Conservation (phyloP, 306 rosid species). For the Gillenia trifoliata region DNA sequence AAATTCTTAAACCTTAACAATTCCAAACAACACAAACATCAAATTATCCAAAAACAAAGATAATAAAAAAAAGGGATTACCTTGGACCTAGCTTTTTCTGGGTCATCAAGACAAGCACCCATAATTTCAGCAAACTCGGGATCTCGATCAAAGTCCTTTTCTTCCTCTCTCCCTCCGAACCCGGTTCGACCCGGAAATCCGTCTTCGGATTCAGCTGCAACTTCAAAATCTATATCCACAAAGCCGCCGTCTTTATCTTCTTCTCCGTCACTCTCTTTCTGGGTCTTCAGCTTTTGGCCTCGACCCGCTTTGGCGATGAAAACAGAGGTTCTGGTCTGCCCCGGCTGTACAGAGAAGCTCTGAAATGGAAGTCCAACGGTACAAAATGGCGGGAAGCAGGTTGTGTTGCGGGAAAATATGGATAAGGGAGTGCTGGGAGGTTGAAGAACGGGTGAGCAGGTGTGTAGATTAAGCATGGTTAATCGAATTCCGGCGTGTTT, state of each 20-base stretch:
- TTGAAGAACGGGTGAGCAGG: slow-evolving; percentile 27
- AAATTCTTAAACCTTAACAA: neutral
- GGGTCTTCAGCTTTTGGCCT: slow-evolving; percentile 20
- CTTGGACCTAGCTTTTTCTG: slow-evolving; percentile 64
- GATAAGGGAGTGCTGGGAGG: slow-evolving; percentile 20
- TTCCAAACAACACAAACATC: neutral
- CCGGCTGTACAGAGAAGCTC: neutral
- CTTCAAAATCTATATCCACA: slow-evolving; percentile 15
- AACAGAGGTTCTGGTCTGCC: slow-evolving; percentile 6
- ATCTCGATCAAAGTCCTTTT: slow-evolving; percentile 62
- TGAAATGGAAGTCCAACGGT: neutral
- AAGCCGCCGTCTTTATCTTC: slow-evolving; percentile 15
- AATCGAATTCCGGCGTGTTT: neutral
- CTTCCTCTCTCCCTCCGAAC: slow-evolving; percentile 38
- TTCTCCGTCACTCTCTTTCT: slow-evolving; percentile 26
- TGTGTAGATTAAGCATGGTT: slow-evolving; percentile 41
- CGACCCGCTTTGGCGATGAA: slow-evolving; percentile 23
- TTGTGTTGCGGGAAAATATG: slow-evolving; percentile 17
- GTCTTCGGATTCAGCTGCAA: slow-evolving; percentile 20
- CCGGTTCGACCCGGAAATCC: slow-evolving; percentile 38
- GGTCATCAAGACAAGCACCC: slow-evolving; percentile 64
- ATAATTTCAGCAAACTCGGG: slow-evolving; percentile 83
- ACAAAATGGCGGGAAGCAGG: slow-evolving; percentile 21
- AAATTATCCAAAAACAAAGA: neutral
- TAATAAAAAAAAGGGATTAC: slow-evolving; percentile 32